Evolutionary conservation across 257 asterid species (phyloP).

Genomic region (Ocimum tenuiflorum): DNA sequence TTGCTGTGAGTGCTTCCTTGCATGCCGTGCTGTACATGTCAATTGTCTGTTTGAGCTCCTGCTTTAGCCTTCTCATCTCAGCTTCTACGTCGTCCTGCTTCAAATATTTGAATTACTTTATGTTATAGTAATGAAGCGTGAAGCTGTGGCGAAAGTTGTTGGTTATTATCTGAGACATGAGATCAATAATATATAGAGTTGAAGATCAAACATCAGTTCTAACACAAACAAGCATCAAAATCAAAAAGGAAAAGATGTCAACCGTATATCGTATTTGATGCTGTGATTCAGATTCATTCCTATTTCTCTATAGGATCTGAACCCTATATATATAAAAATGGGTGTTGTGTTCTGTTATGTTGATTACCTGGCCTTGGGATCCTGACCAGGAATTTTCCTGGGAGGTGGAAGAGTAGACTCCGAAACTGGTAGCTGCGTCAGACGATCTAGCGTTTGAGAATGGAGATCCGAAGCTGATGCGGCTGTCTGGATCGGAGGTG

Average conservation of each 20-base stretch:
- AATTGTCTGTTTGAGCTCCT: conserved; percentile 88
- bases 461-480: conserved; percentile 62
- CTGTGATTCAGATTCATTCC: no score
- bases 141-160: no score
- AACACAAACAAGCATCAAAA: no score
- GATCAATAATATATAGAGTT: no score
- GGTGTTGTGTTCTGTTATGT: no score
- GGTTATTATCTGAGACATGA: no score
- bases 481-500: conserved; percentile 53
- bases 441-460: conserved; percentile 48
- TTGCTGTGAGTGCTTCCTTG: conserved; percentile 83
- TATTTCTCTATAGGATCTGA: no score
- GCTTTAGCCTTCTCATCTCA: conserved; percentile 90
- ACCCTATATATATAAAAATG: no score
- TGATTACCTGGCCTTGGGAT: conserved; percentile 67
- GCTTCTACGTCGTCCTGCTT: conserved; percentile 78
- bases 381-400: conserved; percentile 72
- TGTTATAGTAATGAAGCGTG: no score
- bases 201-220: no score
- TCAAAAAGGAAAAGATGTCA: no score
- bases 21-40: conserved; percentile 94
- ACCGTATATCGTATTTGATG: no score
- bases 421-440: conserved; percentile 40
- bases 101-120: background rate
- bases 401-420: conserved; percentile 55